These are phyloP conservation scores for Phytophthora sp. DNA, from an alignment of 352 stramenopile genomes.

Conservation along the genomic window DNA sequence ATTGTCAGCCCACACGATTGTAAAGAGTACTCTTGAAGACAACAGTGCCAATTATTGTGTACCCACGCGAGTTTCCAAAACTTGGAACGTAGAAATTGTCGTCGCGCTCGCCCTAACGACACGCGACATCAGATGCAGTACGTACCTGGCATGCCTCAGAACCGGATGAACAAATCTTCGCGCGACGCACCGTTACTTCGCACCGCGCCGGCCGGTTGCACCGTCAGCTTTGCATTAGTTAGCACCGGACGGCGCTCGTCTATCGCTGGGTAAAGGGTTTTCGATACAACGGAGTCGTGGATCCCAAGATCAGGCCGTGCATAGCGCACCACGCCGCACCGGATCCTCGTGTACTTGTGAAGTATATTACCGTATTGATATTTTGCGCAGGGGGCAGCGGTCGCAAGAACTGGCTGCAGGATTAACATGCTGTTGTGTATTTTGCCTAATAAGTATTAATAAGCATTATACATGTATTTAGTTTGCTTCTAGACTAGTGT, in stretches of 20 bases:
- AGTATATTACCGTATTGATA: too few species aligned
- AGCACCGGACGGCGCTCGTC: slow-evolving; percentile 18
- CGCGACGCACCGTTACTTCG: slow-evolving; percentile 12
- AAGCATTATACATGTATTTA: too few species aligned
- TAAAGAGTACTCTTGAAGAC: too few species aligned
- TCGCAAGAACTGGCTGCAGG: neutral
- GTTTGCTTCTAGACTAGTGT: too few species aligned
- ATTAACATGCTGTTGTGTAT: neutral
- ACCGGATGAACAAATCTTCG: slow-evolving; percentile 18
- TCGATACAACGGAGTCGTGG: slow-evolving; percentile 19
- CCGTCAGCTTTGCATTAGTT: slow-evolving; percentile 4
- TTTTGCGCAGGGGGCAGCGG: neutral
- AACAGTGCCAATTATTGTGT: too few species aligned
- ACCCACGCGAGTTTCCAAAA: too few species aligned
- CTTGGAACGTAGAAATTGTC: too few species aligned
- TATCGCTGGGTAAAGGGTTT: slow-evolving; percentile 30
- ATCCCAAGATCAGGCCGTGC: slow-evolving; percentile 22
- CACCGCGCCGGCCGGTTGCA: slow-evolving; percentile 1
- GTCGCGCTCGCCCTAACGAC: neutral
- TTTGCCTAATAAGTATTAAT: neutral
- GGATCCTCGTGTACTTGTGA: slow-evolving; percentile 2
- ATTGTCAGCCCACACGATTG: too few species aligned
- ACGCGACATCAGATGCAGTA: too few species aligned
- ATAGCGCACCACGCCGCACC: slow-evolving; percentile 13
- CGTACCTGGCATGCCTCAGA: neutral